phyloP scores from a whole-genome alignment of 2,329 filamentous ascomycete genomes.

The Epicoccum nigrum region DNA sequence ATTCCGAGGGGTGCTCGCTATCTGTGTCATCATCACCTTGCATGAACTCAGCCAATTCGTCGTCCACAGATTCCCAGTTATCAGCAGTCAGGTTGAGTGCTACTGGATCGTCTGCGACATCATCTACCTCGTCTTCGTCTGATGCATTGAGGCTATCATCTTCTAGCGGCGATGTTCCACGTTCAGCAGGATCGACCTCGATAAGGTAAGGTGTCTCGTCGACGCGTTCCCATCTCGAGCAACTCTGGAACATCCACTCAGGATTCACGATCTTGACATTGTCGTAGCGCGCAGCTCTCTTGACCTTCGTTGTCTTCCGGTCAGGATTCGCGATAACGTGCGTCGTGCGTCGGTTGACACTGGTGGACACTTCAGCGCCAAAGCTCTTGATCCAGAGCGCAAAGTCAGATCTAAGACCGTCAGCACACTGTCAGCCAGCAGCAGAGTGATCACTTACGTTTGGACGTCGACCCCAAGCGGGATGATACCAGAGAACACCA shows the following conservation, averaged over 20 bases:
- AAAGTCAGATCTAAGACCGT: constrained; percentile 70
- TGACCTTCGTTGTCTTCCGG: constrained; percentile 86
- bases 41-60: constrained; percentile 78
- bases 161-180: constrained; percentile 44
- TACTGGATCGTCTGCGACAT: constrained; percentile 30
- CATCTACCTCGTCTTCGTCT: constrained; percentile 46
- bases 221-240: constrained; percentile 81
- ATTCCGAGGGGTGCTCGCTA: constrained; percentile 37
- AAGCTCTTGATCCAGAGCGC: constrained; percentile 86
- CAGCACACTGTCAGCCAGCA: constrained; percentile 12
- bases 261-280: constrained; percentile 90
- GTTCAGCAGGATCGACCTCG: constrained; percentile 72
- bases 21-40: constrained; percentile 52
- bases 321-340: constrained; percentile 75
- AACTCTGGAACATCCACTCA: constrained; percentile 84
- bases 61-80: constrained; percentile 61
- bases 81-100: constrained; percentile 35
- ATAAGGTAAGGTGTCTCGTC: constrained; percentile 82
- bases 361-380: constrained; percentile 71
- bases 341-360: constrained; percentile 62
- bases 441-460: constrained; percentile 47
- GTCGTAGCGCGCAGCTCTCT: constrained; percentile 78
- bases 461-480: constrained; percentile 80
- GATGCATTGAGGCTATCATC: constrained; percentile 51
- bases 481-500: constrained; percentile 91